Base-by-base conservation (phyloP, 441 rosid genomes). In the Dalechampia spathulata region DNA sequence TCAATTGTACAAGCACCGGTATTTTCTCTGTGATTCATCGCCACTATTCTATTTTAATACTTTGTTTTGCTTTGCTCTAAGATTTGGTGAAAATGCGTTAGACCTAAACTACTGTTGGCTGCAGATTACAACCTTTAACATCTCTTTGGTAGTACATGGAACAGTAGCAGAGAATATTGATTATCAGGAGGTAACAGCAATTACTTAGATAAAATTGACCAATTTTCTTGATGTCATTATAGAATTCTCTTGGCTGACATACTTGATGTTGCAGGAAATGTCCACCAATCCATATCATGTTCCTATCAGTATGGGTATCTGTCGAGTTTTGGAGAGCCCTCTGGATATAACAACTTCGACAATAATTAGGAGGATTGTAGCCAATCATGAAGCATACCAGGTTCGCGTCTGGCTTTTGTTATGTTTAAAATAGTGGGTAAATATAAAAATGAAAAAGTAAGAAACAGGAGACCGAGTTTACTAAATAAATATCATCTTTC, bases 361-460 rank as follows among this genome's bases (percentile, higher is more conserved):
- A 0, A 81, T 83, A 71, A 83, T 83, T 43, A 69, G 70, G 74
- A 73, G 90, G 66, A 83, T 83, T 38, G 83, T 83, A 16, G 62
- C 85, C 56, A 84, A 84, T 64, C 83, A 84, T 55, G 87, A 81
- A 74, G 85, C 83, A 36, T 84, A 68, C 70, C 77, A 75, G 87
- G 82, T 64, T 30, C 36, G n/a, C 32, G 21, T 46, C 53, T 26
- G 19, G 46, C 36, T 22, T 37, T 30, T 30, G 8, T 30, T 30
- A 30, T 30, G 8, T 30, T 4, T 30, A n/a, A n/a, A n/a, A n/a
- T n/a, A n/a, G n/a, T n/a, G n/a, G 4, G 5, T 5, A 46, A 21
- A 17, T 19, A 27, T 17, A 42, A 22, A 30, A 36, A 52, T 19
- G 7, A 21, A 39, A 5, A 3, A 28, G 13, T 15, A 38, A 27